Evolutionary conservation across 352 stramenopile species (phyloP).

Genomic region (Lagenidium sp.): DNA sequence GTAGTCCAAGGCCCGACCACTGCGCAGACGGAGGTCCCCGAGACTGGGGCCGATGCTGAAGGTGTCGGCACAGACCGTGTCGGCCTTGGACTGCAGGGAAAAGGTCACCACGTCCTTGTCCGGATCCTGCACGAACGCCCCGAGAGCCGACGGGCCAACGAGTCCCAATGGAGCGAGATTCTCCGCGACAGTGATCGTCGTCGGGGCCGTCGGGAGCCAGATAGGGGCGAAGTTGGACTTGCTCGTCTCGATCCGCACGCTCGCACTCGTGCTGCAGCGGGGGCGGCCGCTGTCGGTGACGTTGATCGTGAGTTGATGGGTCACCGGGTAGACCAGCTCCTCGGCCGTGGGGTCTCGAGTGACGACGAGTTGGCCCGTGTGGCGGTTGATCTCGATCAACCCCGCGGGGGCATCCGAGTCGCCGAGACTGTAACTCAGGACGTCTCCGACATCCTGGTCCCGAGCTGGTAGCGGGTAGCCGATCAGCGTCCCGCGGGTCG

Average conservation of each 20-base stretch:
- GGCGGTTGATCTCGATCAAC: slow-evolving; percentile 31
- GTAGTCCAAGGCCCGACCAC: slow-evolving; percentile 22
- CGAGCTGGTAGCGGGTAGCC: slow-evolving; percentile 41
- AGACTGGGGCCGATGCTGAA: slow-evolving; percentile 23
- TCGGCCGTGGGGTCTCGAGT: slow-evolving; percentile 10
- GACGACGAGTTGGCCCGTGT: slow-evolving; percentile 37
- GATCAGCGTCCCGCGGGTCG: slow-evolving; percentile 16
- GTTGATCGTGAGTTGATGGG: slow-evolving; percentile 20
- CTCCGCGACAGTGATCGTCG: slow-evolving; percentile 26
- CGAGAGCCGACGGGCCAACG: slow-evolving; percentile 11
- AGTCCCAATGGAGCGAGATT: slow-evolving; percentile 20
- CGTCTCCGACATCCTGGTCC: slow-evolving; percentile 40
- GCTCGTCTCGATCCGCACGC: slow-evolving; percentile 21
- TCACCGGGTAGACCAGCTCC: slow-evolving; percentile 28
- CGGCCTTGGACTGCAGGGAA: slow-evolving; percentile 40
- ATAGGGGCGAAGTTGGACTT: slow-evolving; percentile 42
- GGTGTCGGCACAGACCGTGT: slow-evolving; percentile 33
- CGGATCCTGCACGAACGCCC: slow-evolving; percentile 22
- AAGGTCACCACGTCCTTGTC: slow-evolving; percentile 34
- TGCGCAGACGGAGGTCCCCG: slow-evolving; percentile 22
- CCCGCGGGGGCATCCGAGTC: slow-evolving; percentile 12
- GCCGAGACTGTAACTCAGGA: slow-evolving; percentile 29
- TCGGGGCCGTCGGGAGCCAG: slow-evolving; percentile 22
- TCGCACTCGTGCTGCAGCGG: slow-evolving; percentile 14
- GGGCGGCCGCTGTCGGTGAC: slow-evolving; percentile 27